These are phyloP conservation scores for Adiantum capillusveneris DNA, from an alignment of 75 land plant species.

Conservation along the genomic window DNA sequence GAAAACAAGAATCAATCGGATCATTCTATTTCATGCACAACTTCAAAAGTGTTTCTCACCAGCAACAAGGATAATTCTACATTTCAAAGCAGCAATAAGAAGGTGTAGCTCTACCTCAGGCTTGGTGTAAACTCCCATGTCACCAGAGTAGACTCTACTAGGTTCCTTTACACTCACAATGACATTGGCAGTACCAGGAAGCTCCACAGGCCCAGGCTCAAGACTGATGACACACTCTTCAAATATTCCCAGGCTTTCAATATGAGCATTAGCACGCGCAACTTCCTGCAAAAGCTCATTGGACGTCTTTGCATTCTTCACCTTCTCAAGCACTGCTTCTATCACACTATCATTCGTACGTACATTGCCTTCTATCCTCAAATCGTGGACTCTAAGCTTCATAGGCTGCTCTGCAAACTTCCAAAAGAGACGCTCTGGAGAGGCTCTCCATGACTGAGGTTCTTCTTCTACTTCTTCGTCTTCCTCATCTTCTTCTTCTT, in stretches of 20 bases:
- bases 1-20: neutral
- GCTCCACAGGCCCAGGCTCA: slow-evolving; percentile 85
- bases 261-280: slow-evolving; percentile 28
- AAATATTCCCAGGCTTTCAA: slow-evolving; percentile 56
- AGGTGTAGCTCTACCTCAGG: slow-evolving; percentile 51
- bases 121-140: slow-evolving; percentile 65
- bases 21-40: no score
- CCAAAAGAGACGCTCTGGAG: slow-evolving; percentile 29
- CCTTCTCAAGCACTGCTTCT: slow-evolving; percentile 53
- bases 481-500: slow-evolving; percentile 26
- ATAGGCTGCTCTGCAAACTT: slow-evolving; percentile 48
- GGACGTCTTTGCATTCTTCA: slow-evolving; percentile 45
- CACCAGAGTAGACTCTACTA: slow-evolving; percentile 45
- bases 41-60: no score
- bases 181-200: slow-evolving; percentile 90
- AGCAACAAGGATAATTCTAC: no score
- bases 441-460: neutral
- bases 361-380: slow-evolving; percentile 64
- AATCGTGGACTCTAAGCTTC: slow-evolving; percentile 64
- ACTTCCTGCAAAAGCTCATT: slow-evolving; percentile 79
- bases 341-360: slow-evolving; percentile 70
- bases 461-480: slow-evolving; percentile 18
- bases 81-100: neutral
- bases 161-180: slow-evolving; percentile 62
- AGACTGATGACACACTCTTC: slow-evolving; percentile 62